Evolutionary conservation across 2,329 filamentous ascomycete genomes (phyloP).

Genomic region (Aspergillus ruber): DNA sequence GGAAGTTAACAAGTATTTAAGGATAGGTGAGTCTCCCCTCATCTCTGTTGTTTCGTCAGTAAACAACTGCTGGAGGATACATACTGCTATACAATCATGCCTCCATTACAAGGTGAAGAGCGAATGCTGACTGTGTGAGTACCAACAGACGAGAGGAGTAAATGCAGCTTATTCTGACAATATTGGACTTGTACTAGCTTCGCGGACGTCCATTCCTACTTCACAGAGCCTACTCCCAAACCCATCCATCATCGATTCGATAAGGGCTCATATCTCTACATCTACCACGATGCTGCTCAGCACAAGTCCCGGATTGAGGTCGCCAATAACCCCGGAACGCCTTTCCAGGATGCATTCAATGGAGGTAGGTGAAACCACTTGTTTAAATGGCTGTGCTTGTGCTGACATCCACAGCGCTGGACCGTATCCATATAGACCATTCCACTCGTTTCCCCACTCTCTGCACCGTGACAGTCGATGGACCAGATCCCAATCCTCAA

Average conservation of each 20-base stretch:
- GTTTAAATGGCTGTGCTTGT: neutral
- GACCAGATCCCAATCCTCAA: conserved; percentile 20
- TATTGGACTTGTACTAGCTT: conserved; percentile 40
- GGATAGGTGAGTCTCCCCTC: neutral
- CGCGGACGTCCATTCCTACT: conserved; percentile 59
- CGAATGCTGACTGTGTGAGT: conserved; percentile 42
- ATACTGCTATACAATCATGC: conserved; percentile 28
- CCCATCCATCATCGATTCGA: conserved; percentile 58
- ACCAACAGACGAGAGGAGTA: conserved; percentile 11
- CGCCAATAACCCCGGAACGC: conserved; percentile 57
- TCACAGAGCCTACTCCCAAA: conserved; percentile 49
- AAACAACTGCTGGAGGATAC: too few species aligned
- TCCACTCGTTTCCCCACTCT: conserved; percentile 55
- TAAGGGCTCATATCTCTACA: conserved; percentile 58
- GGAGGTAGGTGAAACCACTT: conserved; percentile 42
- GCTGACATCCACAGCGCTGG: conserved; percentile 38
- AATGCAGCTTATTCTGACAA: neutral
- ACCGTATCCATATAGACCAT: conserved; percentile 48
- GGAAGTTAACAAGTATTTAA: neutral
- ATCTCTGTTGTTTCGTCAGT: neutral
- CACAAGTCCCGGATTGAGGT: conserved; percentile 54
- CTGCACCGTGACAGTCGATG: conserved; percentile 52
- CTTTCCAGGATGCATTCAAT: conserved; percentile 59
- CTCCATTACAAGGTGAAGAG: conserved; percentile 42
- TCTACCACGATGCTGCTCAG: conserved; percentile 53